Percentiles rank a stretch among this genome's conserved stretches.
Conservation (phyloP, 73 alveolate species). For the Blepharisma stoltei region DNA sequence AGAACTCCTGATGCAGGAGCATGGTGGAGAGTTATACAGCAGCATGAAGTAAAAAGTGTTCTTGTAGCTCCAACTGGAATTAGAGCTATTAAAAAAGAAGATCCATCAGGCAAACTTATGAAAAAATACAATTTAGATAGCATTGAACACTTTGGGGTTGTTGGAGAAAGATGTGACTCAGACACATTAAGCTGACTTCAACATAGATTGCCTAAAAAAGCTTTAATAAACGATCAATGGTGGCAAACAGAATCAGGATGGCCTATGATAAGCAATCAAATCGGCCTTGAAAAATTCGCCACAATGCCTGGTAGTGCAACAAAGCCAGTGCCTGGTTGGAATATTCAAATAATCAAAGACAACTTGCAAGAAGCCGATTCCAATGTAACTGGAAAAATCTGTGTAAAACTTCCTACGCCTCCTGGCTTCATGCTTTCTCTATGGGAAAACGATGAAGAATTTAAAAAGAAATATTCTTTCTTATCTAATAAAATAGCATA, state of each 20-base stretch:
- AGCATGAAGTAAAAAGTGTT: constrained; percentile 85
- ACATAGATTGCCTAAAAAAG: constrained; percentile 30
- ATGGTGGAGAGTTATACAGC: constrained; percentile 83
- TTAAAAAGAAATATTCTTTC: constrained; percentile 81
- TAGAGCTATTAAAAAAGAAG: constrained; percentile 96
- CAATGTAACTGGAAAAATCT: constrained; percentile 75
- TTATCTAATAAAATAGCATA: too few species aligned
- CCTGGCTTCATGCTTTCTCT: constrained; percentile 97
- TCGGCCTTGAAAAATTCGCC: constrained; percentile 70
- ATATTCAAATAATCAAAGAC: constrained; percentile 58
- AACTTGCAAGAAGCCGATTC: constrained; percentile 66
- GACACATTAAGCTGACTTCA: constrained; percentile 92
- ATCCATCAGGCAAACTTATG: constrained; percentile 90
- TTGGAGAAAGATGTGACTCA: constrained; percentile 99
- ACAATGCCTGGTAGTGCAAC: constrained; percentile 92
- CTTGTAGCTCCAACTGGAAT: constrained; percentile 99
- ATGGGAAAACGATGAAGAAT: constrained; percentile 92
- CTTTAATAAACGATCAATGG: constrained; percentile 86
- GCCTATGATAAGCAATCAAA: constrained; percentile 82
- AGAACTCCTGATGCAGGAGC: constrained; percentile 94
- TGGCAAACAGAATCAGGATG: constrained; percentile 99
- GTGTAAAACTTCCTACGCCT: constrained; percentile 95
- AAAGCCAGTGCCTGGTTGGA: constrained; percentile 93
- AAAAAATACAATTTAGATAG: constrained; percentile 67
- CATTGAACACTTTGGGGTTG: constrained; percentile 71